phyloP scores from a whole-genome alignment of 257 asterid genomes.

The Hygrophila difformis region DNA sequence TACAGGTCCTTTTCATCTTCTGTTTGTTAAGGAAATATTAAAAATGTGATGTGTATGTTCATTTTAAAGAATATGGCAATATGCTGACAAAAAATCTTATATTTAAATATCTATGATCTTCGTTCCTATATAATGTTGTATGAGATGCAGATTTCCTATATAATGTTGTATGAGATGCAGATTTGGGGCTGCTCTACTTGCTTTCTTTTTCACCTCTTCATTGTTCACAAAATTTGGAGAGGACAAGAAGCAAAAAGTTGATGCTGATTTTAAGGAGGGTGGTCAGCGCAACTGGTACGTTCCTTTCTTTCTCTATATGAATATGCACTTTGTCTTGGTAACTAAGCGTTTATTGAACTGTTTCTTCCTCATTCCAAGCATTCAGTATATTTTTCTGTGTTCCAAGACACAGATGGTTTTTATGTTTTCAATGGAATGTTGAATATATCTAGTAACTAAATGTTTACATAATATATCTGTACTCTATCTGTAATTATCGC shows the following conservation, averaged over 20 bases:
- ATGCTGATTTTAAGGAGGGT: slow-evolving; percentile 89
- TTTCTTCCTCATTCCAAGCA: neutral
- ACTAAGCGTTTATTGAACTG: too few species aligned
- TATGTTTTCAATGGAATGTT: neutral
- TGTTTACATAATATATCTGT: neutral
- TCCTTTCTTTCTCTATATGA: slow-evolving; percentile 11
- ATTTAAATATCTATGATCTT: neutral
- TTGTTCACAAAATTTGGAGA: slow-evolving; percentile 74
- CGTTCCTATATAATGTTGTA: slow-evolving; percentile 2
- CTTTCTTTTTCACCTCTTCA: slow-evolving; percentile 75
- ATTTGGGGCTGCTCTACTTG: slow-evolving; percentile 68
- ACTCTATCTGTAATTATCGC: neutral
- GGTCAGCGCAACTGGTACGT: slow-evolving; percentile 94
- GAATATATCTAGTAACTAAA: neutral
- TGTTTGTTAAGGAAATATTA: neutral
- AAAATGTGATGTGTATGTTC: neutral
- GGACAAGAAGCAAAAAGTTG: slow-evolving; percentile 60
- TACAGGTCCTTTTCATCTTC: slow-evolving; percentile 43
- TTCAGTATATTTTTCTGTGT: neutral
- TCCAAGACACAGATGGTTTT: slow-evolving; percentile 3
- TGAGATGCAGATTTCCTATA: slow-evolving; percentile 43
- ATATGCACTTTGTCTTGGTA: neutral
- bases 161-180: slow-evolving; percentile 25
- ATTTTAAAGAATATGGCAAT: neutral
- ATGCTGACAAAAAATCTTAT: neutral